Percentiles rank a stretch among this genome's conserved stretches.
Evolutionary conservation across 2,329 filamentous ascomycete species (phyloP).

Genomic region (Ophiocordyceps camponoti-leonardi): DNA sequence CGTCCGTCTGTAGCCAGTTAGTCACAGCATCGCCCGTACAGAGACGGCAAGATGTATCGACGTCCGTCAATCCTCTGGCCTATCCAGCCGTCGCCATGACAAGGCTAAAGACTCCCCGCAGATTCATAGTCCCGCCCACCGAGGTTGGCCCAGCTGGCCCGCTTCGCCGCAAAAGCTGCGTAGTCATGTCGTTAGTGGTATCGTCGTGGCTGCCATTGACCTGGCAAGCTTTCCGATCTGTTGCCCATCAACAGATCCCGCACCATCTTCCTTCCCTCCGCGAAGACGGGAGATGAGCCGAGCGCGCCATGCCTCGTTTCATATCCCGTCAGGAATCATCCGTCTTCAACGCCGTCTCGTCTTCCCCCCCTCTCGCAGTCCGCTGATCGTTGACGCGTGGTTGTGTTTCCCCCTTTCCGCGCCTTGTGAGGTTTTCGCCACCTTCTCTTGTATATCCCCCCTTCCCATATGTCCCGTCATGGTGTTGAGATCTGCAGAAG

Average conservation of each 20-base stretch:
- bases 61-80: not conserved
- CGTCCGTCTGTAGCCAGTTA: too few relatives aligned
- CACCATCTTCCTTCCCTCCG: slow-evolving; percentile 7
- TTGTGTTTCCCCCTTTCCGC: slow-evolving; percentile 4
- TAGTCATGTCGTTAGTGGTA: slow-evolving; percentile 18
- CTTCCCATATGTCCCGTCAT: not conserved
- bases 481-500: slow-evolving; percentile 3
- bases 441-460: not conserved
- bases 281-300: slow-evolving; percentile 4
- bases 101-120: not conserved
- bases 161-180: slow-evolving; percentile 9
- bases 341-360: not conserved
- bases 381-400: not conserved
- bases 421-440: slow-evolving; percentile 10
- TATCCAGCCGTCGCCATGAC: not conserved
- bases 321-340: slow-evolving; percentile 1
- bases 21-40: too few relatives aligned
- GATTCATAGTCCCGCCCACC: not conserved
- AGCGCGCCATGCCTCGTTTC: slow-evolving; percentile 2
- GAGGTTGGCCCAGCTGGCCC: not conserved
- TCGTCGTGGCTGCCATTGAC: slow-evolving; percentile 12
- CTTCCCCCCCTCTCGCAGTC: not conserved
- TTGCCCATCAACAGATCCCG: slow-evolving; percentile 9
- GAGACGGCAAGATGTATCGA: not conserved
- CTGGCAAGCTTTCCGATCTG: slow-evolving; percentile 8